Conservation (phyloP, 2,329 filamentous ascomycete genomes). For the Colletotrichum trifolii region DNA sequence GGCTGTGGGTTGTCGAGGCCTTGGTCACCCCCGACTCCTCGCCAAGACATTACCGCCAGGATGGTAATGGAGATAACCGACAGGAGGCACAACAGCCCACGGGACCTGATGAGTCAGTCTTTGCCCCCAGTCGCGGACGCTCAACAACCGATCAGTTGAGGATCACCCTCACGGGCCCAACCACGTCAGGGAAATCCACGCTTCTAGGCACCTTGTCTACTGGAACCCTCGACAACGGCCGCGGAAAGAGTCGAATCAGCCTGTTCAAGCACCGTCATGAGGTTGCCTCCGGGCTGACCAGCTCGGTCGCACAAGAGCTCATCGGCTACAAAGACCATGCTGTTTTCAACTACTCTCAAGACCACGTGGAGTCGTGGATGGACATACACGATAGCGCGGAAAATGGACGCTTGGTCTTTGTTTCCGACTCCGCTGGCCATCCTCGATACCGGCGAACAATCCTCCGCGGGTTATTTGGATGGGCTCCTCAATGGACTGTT, state of each 20-base stretch:
- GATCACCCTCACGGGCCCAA: constrained; percentile 88
- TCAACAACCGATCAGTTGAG: constrained; percentile 80
- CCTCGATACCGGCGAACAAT: constrained; percentile 90
- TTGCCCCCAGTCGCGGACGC: constrained; percentile 53
- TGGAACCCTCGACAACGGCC: constrained; percentile 88
- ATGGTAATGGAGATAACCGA: constrained; percentile 35
- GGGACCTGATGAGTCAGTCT: constrained; percentile 21
- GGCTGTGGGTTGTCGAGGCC: constrained; percentile 90
- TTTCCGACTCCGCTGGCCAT: constrained; percentile 93
- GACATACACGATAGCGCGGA: constrained; percentile 88
- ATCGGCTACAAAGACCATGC: constrained; percentile 77
- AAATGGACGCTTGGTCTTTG: constrained; percentile 81
- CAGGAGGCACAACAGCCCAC: constrained; percentile 21
- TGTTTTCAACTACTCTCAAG: constrained; percentile 86
- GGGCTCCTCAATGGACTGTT: constrained; percentile 94
- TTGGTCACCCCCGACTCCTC: constrained; percentile 81
- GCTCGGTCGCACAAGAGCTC: constrained; percentile 92
- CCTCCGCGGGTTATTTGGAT: constrained; percentile 89
- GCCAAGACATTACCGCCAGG: constrained; percentile 39
- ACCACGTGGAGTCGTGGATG: constrained; percentile 91
- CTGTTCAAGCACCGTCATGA: constrained; percentile 94
- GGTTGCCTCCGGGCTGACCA: constrained; percentile 90
- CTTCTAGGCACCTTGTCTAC: constrained; percentile 89
- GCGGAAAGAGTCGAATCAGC: constrained; percentile 88
- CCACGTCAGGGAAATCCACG: constrained; percentile 92